phyloP scores from a whole-genome alignment of 2,329 filamentous ascomycete genomes.

The Hypoxylon sp. region DNA sequence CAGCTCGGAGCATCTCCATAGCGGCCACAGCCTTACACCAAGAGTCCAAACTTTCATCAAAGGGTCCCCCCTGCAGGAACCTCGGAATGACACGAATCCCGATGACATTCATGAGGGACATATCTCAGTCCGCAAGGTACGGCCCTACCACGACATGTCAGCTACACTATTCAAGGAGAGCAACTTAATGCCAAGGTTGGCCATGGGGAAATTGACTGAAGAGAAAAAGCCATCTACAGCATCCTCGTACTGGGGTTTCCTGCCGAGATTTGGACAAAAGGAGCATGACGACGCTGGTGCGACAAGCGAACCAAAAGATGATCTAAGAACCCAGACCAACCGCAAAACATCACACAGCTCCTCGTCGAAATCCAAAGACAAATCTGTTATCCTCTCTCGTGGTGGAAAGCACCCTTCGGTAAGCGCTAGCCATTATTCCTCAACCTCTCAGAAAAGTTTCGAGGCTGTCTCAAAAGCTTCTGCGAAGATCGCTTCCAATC shows the following conservation, averaged over 20 bases:
- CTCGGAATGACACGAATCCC: background rate
- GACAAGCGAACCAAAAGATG: background rate
- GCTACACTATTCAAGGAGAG: conserved; percentile 7
- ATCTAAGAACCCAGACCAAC: background rate
- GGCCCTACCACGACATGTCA: conserved; percentile 26
- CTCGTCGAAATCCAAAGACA: conserved; percentile 2
- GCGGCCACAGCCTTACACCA: conserved; percentile 22
- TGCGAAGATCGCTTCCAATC: conserved; percentile 14
- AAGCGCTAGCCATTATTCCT: conserved; percentile 19
- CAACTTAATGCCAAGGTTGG: conserved; percentile 10
- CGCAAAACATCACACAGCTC: background rate
- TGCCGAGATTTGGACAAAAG: conserved; percentile 32
- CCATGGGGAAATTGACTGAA: background rate
- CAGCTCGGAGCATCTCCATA: conserved; percentile 16
- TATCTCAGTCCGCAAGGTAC: conserved; percentile 31
- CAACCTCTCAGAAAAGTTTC: conserved; percentile 23
- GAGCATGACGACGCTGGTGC: background rate
- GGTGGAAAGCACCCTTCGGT: conserved; percentile 23
- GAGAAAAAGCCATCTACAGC: conserved; percentile 21
- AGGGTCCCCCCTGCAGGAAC: background rate
- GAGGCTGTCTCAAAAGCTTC: conserved; percentile 3
- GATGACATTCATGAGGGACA: conserved; percentile 33
- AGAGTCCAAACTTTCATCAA: conserved; percentile 34
- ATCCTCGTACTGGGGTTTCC: conserved; percentile 41
- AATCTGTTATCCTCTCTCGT: conserved; percentile 9